phyloP scores from a whole-genome alignment of 192 early-diverging fungal species.

The Backusella liffmaniae region DNA sequence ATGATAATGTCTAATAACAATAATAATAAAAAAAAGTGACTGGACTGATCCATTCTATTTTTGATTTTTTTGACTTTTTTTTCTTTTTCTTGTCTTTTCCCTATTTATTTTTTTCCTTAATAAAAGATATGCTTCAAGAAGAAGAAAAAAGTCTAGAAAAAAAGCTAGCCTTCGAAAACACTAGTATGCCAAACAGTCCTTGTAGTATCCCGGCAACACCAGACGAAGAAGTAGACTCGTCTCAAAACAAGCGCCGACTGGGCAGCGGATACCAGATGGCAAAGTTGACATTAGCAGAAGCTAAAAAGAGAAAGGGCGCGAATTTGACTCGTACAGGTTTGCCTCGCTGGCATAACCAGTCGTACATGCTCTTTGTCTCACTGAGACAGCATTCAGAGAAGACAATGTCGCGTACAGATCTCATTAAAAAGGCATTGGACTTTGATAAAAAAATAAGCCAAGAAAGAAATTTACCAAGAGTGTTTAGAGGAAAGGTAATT shows the following conservation, averaged over 20 bases:
- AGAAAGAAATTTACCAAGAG: conserved; percentile 68
- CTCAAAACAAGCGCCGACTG: background rate
- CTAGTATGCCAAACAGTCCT: conserved; percentile 5
- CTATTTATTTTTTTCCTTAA: background rate
- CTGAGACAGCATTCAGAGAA: conserved; percentile 65
- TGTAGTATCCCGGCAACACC: conserved; percentile 9
- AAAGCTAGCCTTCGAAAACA: background rate
- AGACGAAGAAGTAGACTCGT: background rate
- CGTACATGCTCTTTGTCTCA: conserved; percentile 80
- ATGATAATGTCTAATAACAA: conserved; percentile 4
- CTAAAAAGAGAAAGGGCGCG: conserved; percentile 2
- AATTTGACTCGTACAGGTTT: background rate
- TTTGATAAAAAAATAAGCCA: conserved; percentile 73
- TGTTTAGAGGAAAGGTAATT: conserved; percentile 82
- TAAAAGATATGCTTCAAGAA: background rate
- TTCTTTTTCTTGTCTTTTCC: background rate
- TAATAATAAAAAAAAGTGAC: conserved; percentile 7
- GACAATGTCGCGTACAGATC: conserved; percentile 66
- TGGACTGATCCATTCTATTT: background rate
- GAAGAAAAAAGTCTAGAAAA: background rate
- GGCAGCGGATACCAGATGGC: background rate
- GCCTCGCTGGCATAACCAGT: conserved; percentile 88
- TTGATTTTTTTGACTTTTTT: background rate
- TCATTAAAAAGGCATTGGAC: conserved; percentile 74
- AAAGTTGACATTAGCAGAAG: background rate